Base-by-base conservation (phyloP, 371 early-diverging fungal genomes). In the Furculomyces boomerangus region DNA sequence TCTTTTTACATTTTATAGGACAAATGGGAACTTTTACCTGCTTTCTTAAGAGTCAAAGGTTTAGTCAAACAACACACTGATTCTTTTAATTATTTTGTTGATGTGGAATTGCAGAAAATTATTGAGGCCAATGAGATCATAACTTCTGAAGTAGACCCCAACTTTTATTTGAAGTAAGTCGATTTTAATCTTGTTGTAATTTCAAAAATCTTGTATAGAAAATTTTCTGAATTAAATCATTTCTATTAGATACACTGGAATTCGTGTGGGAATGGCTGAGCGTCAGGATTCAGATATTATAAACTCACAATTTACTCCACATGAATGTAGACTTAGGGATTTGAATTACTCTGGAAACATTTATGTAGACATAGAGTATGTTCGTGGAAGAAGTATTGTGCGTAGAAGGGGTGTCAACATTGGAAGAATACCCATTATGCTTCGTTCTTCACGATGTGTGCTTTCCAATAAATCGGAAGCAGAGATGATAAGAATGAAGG, bases 21-120 rank as follows among this genome's bases (percentile, higher is more conserved):
- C 67, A 98, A 98, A 70, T 94, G 96, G 95, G 80, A 90, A 60
- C 76, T 99, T n/a, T 72, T 99, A 31, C 95, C 98, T 8, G 89
- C 93, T 0, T 99, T 95, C 68, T 73, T 99, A 31, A 86, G 89
- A 66, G 90, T 95, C 43, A 98, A 96, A 65, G 99, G 99, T 59
- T 84, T 99, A 31, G 90, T 98, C 55, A 93, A 99, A 68, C 99
- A 99, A 71, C 99, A 99, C 66, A 82, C 98, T 56, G 98, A 98
- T 67, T 99, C 99, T 0, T 99, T 93, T 76, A 94, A 99, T 75
- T 95, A 97, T 69, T 99, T 99, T 73, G 77, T 99, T 61, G 83
- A 93, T 59, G 83, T 86, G 20, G 99, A 97, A 57, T 72, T 99
- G 57, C 82, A 90, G 64, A 86, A 90, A 61, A 98, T 99, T 59